Evolutionary conservation across 768 basidiomycete species (phyloP).

Genomic region (Xanthoconium purpureum): DNA sequence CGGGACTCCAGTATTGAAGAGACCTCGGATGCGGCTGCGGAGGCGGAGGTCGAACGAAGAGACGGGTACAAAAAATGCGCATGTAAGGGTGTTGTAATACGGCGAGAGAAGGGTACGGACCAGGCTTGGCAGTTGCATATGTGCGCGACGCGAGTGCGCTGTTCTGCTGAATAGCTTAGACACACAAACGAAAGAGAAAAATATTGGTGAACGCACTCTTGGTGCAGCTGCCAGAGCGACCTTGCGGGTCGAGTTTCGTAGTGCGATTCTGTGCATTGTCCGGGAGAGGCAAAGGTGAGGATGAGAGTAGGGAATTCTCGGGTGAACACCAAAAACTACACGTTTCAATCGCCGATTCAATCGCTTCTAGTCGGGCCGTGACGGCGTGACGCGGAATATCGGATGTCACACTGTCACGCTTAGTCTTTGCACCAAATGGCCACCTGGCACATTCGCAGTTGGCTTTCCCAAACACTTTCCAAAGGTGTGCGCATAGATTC

Average conservation of each 20-base stretch:
- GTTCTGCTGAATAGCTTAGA: constrained; percentile 31
- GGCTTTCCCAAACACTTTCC: constrained; percentile 24
- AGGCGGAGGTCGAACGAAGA: constrained; percentile 31
- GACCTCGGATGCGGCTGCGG: constrained; percentile 94
- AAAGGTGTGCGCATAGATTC: constrained; percentile 15
- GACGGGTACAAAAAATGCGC: constrained; percentile 9
- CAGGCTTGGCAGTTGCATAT: constrained; percentile 98
- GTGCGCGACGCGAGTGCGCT: constrained; percentile 61
- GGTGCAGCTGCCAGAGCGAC: constrained; percentile 65
- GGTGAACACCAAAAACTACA: constrained; percentile 31
- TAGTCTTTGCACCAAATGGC: constrained; percentile 17
- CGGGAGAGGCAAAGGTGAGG: constrained; percentile 42
- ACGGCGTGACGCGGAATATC: not conserved
- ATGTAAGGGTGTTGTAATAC: constrained; percentile 6
- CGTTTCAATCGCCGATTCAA: constrained; percentile 33
- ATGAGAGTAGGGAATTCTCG: constrained; percentile 41
- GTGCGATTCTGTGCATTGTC: constrained; percentile 81
- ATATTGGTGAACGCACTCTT: constrained; percentile 45
- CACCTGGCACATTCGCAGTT: constrained; percentile 16
- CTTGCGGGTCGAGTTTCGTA: constrained; percentile 80
- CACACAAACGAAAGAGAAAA: constrained; percentile 8
- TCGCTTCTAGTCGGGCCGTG: constrained; percentile 7
- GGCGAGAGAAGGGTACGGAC: constrained; percentile 44
- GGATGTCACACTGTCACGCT: constrained; percentile 14
- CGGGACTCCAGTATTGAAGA: constrained; percentile 98